phyloP scores from a whole-genome alignment of 306 rosid species.

The Ceratonia siliqua region DNA sequence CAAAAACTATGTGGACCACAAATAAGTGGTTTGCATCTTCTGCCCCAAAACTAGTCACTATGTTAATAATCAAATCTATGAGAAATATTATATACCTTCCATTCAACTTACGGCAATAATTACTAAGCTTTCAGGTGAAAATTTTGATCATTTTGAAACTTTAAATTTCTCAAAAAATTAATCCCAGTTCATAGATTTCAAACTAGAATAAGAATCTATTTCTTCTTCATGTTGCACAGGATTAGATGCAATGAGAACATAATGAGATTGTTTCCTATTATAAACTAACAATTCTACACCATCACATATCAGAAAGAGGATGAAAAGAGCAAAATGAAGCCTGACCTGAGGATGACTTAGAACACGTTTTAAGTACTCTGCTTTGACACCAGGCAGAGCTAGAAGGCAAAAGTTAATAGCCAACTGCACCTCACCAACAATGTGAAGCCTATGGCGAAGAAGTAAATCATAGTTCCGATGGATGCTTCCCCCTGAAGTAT shows the following conservation, averaged over 20 bases:
- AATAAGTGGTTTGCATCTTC: constrained; percentile 14
- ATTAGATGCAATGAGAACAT: constrained; percentile 11
- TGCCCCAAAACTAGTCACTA: neutral
- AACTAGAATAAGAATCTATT: neutral
- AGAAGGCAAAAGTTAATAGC: constrained; percentile 62
- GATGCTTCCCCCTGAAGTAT: constrained; percentile 70
- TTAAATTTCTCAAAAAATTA: neutral
- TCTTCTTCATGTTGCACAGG: constrained; percentile 8
- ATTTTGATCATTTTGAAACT: neutral
- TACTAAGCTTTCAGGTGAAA: neutral
- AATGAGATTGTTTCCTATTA: neutral
- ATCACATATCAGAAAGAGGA: neutral
- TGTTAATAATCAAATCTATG: neutral
- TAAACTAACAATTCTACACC: neutral
- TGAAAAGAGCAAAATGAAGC: constrained; percentile 11
- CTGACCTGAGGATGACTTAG: constrained; percentile 71
- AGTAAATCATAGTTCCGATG: constrained; percentile 82
- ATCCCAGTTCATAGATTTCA: neutral
- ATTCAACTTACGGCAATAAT: neutral
- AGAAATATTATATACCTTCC: neutral
- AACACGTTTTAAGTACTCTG: constrained; percentile 61
- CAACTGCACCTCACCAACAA: constrained; percentile 78
- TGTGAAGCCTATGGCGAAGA: constrained; percentile 79
- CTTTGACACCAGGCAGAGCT: constrained; percentile 67
- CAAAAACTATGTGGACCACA: neutral